Percentiles rank a stretch among this genome's conserved stretches.
These are phyloP conservation scores for Hemisphaericaspora xylofermentans DNA, from an alignment of 1,139 yeast genomes.

Conservation along the genomic window DNA sequence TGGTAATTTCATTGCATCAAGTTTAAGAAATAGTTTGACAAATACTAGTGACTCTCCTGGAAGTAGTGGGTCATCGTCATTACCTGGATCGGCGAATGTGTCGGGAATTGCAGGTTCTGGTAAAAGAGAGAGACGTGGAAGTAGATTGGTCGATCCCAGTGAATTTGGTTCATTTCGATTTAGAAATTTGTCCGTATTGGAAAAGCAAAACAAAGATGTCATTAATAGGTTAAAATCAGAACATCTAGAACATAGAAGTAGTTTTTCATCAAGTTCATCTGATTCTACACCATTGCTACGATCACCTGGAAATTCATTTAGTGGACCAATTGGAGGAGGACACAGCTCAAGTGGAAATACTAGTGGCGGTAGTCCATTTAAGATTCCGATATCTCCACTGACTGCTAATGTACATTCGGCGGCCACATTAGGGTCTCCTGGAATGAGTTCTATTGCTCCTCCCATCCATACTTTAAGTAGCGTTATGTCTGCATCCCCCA, in stretches of 20 bases:
- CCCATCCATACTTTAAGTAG: slow-evolving; percentile 5
- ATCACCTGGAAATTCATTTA: slow-evolving; percentile 42
- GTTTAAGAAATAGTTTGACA: slow-evolving; percentile 5
- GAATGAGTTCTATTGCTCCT: slow-evolving; percentile 2
- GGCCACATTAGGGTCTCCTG: slow-evolving; percentile 13
- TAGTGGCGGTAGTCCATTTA: slow-evolving; percentile 30
- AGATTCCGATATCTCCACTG: slow-evolving; percentile 36
- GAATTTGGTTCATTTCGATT: slow-evolving; percentile 95
- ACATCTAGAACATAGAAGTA: slow-evolving; percentile 58
- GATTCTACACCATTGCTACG: slow-evolving; percentile 38
- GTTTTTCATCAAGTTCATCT: slow-evolving; percentile 43
- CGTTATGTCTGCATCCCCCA: slow-evolving; percentile 31
- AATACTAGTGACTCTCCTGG: slow-evolving; percentile 2
- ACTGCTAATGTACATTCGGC: slow-evolving; percentile 18
- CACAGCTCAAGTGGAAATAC: slow-evolving; percentile 14
- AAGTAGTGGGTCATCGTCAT: slow-evolving; percentile 5
- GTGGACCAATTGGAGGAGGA: slow-evolving; percentile 16
- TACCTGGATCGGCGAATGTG: slow-evolving; percentile 10
- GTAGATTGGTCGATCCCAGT: slow-evolving; percentile 66
- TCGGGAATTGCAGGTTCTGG: slow-evolving; percentile 12
- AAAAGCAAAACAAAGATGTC: slow-evolving; percentile 91
- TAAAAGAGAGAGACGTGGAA: slow-evolving; percentile 64
- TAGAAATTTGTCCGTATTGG: slow-evolving; percentile 84
- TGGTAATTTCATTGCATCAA: neutral
- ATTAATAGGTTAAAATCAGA: slow-evolving; percentile 83